These are phyloP conservation scores for Paecilomyces variotii DNA, from an alignment of 2,329 filamentous ascomycete species.

Conservation along the genomic window DNA sequence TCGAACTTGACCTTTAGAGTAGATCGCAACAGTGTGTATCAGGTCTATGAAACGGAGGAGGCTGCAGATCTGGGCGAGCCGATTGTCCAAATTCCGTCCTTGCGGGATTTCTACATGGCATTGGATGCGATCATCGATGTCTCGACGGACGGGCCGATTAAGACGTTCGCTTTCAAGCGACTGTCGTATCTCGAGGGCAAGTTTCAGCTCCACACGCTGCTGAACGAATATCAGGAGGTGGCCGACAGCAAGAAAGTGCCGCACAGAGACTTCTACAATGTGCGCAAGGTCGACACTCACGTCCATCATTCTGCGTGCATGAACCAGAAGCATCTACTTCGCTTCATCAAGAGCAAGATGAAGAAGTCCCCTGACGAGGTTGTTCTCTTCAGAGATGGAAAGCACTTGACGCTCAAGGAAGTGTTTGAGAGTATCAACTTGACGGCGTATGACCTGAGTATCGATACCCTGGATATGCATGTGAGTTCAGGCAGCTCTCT, in stretches of 20 bases:
- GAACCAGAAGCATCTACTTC: slow-evolving; percentile 97
- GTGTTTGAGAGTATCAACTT: slow-evolving; percentile 97
- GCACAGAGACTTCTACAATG: slow-evolving; percentile 98
- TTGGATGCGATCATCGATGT: slow-evolving; percentile 77
- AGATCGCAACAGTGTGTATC: slow-evolving; percentile 80
- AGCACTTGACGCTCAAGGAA: slow-evolving; percentile 80
- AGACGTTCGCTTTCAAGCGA: slow-evolving; percentile 92
- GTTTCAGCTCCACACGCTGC: slow-evolving; percentile 84
- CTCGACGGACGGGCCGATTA: slow-evolving; percentile 92
- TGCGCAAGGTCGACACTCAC: slow-evolving; percentile 96
- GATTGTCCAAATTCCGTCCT: slow-evolving; percentile 75
- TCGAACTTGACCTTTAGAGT: slow-evolving; percentile 69
- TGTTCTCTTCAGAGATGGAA: slow-evolving; percentile 85
- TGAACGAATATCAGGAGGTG: slow-evolving; percentile 97
- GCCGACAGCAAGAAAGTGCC: slow-evolving; percentile 97
- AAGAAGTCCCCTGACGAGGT: slow-evolving; percentile 95
- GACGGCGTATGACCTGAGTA: slow-evolving; percentile 94
- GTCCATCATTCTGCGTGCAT: slow-evolving; percentile 99
- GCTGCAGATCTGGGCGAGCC: slow-evolving; percentile 58
- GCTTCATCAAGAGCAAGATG: slow-evolving; percentile 99
- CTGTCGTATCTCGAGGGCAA: slow-evolving; percentile 95
- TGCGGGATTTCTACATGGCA: slow-evolving; percentile 94
- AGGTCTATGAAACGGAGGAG: slow-evolving; percentile 70
- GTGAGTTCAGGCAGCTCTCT: slow-evolving; percentile 44
- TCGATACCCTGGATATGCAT: slow-evolving; percentile 98